phyloP scores from a whole-genome alignment of 2,329 filamentous ascomycete species.

The Monosporascus sp. region DNA sequence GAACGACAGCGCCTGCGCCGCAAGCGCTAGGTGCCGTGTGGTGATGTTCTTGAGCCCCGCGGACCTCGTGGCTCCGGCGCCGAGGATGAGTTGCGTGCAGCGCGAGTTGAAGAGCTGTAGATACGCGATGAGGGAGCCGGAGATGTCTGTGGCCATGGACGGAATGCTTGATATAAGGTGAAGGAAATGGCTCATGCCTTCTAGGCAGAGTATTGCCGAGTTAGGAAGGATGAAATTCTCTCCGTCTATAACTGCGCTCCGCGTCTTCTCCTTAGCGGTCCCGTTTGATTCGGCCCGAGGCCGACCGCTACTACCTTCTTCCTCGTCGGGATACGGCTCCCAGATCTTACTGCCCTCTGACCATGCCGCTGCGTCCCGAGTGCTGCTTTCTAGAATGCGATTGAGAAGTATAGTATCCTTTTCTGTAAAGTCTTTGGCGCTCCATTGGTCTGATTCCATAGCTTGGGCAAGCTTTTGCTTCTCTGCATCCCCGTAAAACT shows the following conservation, averaged over 20 bases:
- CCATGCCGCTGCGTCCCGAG: conserved; percentile 65
- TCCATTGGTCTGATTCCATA: conserved; percentile 80
- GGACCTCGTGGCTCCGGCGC: conserved; percentile 82
- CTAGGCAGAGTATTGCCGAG: conserved; percentile 75
- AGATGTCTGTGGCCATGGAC: conserved; percentile 81
- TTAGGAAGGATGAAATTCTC: conserved; percentile 82
- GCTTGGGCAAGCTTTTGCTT: conserved; percentile 69
- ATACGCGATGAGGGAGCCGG: conserved; percentile 73
- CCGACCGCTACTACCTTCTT: conserved; percentile 28
- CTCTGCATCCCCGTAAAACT: conserved; percentile 63
- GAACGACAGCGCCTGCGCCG: conserved; percentile 84
- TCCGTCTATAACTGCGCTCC: conserved; percentile 73
- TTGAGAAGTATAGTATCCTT: conserved; percentile 55
- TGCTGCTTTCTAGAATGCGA: conserved; percentile 64
- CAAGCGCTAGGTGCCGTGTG: conserved; percentile 88
- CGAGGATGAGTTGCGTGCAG: conserved; percentile 92
- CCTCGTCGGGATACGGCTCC: conserved; percentile 40
- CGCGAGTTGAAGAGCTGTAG: conserved; percentile 93
- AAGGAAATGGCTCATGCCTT: conserved; percentile 76
- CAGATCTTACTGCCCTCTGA: conserved; percentile 54
- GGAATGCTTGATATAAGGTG: conserved; percentile 81
- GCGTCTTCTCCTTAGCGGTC: conserved; percentile 56
- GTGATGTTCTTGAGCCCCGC: conserved; percentile 95
- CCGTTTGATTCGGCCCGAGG: conserved; percentile 42
- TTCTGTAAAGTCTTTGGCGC: conserved; percentile 68